phyloP scores from a whole-genome alignment of 257 asterid species.

The Solanum megistacrolobum region DNA sequence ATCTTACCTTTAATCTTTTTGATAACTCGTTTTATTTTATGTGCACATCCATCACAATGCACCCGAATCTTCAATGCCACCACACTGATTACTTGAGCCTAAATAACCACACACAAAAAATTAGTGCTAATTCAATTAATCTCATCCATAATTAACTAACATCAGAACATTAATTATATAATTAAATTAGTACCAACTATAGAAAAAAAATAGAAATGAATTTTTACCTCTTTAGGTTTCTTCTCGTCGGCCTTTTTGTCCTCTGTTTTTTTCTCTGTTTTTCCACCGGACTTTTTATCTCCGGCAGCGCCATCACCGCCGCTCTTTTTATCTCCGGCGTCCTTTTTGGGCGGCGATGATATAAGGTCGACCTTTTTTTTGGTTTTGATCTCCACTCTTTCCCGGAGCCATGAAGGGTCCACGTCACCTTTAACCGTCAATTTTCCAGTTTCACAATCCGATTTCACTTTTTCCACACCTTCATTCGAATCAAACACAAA shows the following conservation, averaged over 20 bases:
- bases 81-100: conserved; percentile 47
- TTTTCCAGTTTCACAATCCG: conserved; percentile 7
- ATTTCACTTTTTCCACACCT: conserved; percentile 20
- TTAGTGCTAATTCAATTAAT: background rate
- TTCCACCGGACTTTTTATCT: conserved; percentile 23
- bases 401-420: conserved; percentile 15
- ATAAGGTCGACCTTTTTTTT: conserved; percentile 16
- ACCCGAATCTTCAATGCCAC: conserved; percentile 48
- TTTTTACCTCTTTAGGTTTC: conserved; percentile 27
- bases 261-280: conserved; percentile 15
- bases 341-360: conserved; percentile 17
- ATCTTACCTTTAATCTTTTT: conserved; percentile 59
- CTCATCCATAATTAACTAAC: background rate
- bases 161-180: background rate
- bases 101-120: background rate
- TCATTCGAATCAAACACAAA: background rate
- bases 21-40: conserved; percentile 56
- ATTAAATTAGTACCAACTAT: background rate
- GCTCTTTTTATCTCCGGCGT: background rate
- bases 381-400: conserved; percentile 15
- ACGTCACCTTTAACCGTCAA: conserved; percentile 14
- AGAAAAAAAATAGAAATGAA: background rate
- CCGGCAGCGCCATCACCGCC: conserved; percentile 5
- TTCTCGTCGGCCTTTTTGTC: conserved; percentile 19
- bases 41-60: conserved; percentile 89